Base-by-base conservation (phyloP, 2,329 filamentous ascomycete species). In the Penicillium glabrum region DNA sequence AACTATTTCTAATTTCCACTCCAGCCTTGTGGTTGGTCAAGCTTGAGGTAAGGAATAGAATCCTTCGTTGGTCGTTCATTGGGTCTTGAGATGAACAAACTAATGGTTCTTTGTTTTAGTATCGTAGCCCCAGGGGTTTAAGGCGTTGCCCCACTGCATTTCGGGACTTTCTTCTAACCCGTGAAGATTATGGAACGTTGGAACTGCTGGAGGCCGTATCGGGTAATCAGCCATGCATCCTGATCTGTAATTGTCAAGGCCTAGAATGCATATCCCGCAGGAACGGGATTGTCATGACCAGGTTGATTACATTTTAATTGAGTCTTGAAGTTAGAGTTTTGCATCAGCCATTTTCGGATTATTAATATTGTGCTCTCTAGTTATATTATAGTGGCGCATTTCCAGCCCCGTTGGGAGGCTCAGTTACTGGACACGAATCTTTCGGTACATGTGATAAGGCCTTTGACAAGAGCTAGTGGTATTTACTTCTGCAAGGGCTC, bases 191-290 rank as follows among this genome's bases (percentile, higher is more conserved):
- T 49, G 33, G 21, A 14, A 33, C 13, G 14, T 33, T 33, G 13
- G 41, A 41, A 23, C 23, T 63, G 59, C 45, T 27, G 45, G 46
- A 26, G 33, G 55, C 59, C 31, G 44, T 45, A 62, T 61, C 45
- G 54, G 61, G 61, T n/a, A 59, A 54, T 52, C 35, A n/a, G 16
- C 27, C 46, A 54, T 46, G 51, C 53, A 58, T 29, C 37, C 24
- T 51, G 61, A 62, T 58, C 37, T 54, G 50, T 57, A 16, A 49
- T 26, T 5, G 47, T 50, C 33, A 27, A 39, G 33, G 47, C 19
- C 47, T 33, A 50, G 23, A 33, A 47, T 41, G 47, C 14, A 51
- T 39, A 57, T 29, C 33, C 46, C 21, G 10, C 39, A 41, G 39
- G 39, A 41, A 41, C 19, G 19, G 19, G 19, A 19, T 16, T 39